Evolutionary conservation across 768 basidiomycete genomes (phyloP), one percentile per base, ranked within the genome.

Genomic region (Russula vinacea): DNA sequence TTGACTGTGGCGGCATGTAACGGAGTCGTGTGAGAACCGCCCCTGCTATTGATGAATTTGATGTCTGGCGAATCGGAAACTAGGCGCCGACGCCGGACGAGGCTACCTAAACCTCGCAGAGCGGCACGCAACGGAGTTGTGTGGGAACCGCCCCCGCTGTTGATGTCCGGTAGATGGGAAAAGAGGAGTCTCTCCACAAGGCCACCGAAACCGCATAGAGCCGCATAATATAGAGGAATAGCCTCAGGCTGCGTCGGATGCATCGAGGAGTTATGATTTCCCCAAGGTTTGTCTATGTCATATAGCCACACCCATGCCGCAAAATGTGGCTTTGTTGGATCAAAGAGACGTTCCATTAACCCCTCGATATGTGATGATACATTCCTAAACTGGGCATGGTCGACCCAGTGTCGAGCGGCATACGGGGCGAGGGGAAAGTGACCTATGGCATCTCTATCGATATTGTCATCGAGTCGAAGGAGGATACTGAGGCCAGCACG

Each of bases 161-260:
- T n/a, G n/a, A n/a, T n/a, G n/a, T n/a, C n/a, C n/a, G n/a, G n/a
- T n/a, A n/a, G n/a, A n/a, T n/a, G n/a, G n/a, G n/a, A n/a, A n/a
- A n/a, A n/a, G n/a, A n/a, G n/a, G n/a, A n/a, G n/a, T n/a, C n/a
- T n/a, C n/a, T n/a, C n/a, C n/a, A n/a, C n/a, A n/a, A n/a, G n/a
- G n/a, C n/a, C n/a, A n/a, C n/a, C n/a, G n/a, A n/a, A n/a, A n/a
- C 62, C 57, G 45, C 62, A 64, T 9, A 59, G 9, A 17, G 29
- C 52, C 8, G 58, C 63, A 49, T 64, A 64, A 17, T 64, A 64
- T 11, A 64, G 22, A 3, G 63, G 58, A 8, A 1, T 10, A 0
- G 51, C 57, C 1, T 39, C 7, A 1, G 51, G 63, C 17, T 0
- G 26, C 16, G 6, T 16, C 13, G 63, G 58, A n/a, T 29, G 58